These are phyloP conservation scores for Porcisia deanei DNA, from an alignment of 208 protist genomes.

Conservation along the genomic window DNA sequence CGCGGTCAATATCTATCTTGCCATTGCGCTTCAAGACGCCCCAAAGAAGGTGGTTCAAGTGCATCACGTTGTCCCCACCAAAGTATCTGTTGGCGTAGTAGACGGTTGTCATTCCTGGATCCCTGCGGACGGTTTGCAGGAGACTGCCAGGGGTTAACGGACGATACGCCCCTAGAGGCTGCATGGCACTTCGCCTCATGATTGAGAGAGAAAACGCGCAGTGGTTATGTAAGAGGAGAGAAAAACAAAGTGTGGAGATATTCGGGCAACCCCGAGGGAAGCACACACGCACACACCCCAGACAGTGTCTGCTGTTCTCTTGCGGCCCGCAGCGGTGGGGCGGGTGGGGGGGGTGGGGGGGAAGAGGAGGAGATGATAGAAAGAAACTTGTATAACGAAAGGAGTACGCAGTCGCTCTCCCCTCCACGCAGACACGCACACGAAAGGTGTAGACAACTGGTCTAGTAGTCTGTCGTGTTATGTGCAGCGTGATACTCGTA, in stretches of 20 bases:
- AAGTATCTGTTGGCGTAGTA: conserved; percentile 93
- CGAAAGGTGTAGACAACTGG: background rate
- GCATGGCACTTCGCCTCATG: conserved; percentile 15
- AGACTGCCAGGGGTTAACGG: conserved; percentile 47
- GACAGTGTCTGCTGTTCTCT: background rate
- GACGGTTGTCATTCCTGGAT: conserved; percentile 76
- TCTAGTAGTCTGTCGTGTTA: background rate
- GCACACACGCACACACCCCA: background rate
- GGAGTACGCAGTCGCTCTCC: background rate
- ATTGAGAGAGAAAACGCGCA: background rate
- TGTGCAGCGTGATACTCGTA: background rate
- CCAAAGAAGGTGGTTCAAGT: conserved; percentile 79
- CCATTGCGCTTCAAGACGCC: conserved; percentile 74
- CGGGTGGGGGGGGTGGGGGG: too few species aligned
- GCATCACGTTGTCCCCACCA: conserved; percentile 52
- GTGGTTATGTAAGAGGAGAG: background rate
- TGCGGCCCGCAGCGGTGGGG: background rate
- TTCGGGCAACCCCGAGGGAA: background rate
- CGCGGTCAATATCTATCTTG: conserved; percentile 74
- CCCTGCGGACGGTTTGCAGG: conserved; percentile 72
- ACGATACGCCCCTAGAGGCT: conserved; percentile 22
- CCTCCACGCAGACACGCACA: background rate
- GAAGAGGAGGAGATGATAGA: background rate
- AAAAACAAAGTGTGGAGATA: background rate
- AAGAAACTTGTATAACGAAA: background rate